Evolutionary conservation across 139 green algal species (phyloP), one percentile per base, ranked within the genome.

Genomic region (Monoraphidium neglectum): DNA sequence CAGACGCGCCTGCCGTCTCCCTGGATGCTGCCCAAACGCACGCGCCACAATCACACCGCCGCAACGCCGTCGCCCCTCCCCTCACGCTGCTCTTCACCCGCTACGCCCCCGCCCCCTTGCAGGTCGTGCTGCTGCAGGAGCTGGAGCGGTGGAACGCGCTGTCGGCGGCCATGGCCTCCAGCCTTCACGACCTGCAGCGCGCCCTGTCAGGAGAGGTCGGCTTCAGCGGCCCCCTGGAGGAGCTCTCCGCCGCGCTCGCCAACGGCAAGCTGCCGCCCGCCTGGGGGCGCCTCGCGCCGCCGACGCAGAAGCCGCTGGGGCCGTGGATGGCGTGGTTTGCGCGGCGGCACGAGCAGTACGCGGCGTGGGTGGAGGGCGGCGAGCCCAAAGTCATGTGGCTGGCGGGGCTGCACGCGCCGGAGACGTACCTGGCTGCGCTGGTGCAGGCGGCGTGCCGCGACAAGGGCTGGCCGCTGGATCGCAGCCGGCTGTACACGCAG

Each of bases 381-480:
- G 90, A 95, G 85, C 92, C 92, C 32, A 84, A 82, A 43, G 90
- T 94, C 60, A 94, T 97, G 80, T 97, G 93, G 93, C 82, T 97
- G 33, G 78, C 79, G 4, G 93, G 93, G 15, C 72, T 97, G 74
- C 91, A 96, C 73, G 91, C 90, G 37, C 93, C 93, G 0, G 92
- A 97, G 86, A 96, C 92, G 35, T 97, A 94, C 84, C 89, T 96
- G 56, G 92, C 93, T 16, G 93, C 90, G 43, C 86, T 97, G 33
- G 87, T 95, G 76, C 93, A 97, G 82, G 86, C 89, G 26, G 91
- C 92, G 28, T 95, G 92, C 82, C 74, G 91, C 23, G 84, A 94
- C 76, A 93, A 90, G 78, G 92, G 89, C 36, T 96, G 92, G 92
- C 86, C 93, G 5, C 81, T 97, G 53, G 93, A 97, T 80, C 90